Conservation (phyloP, 257 asterid genomes). For the Thymus mandschuricus region DNA sequence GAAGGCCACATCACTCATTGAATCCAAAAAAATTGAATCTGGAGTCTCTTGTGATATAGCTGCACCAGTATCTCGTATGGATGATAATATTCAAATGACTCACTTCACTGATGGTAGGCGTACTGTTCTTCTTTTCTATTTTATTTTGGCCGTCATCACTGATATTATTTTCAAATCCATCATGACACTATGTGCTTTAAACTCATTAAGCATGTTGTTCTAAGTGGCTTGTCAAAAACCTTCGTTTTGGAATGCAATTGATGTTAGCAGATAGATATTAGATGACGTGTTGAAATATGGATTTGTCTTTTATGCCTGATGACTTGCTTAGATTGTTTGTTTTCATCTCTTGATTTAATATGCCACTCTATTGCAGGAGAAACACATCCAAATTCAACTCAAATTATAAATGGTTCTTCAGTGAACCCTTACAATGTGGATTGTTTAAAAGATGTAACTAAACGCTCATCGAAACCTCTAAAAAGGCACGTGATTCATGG, state of each 20-base stretch:
- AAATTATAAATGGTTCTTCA: conserved; percentile 44
- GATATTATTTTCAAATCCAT: background rate
- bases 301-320: conserved; percentile 9
- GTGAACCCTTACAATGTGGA: conserved; percentile 44
- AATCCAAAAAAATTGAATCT: conserved; percentile 42
- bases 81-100: conserved; percentile 42
- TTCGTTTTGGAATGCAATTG: conserved; percentile 21
- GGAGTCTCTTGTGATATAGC: conserved; percentile 45
- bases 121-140: conserved; percentile 35
- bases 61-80: conserved; percentile 45
- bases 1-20: conserved; percentile 49
- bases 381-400: conserved; percentile 34
- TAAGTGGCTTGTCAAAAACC: conserved; percentile 26
- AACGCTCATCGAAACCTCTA: conserved; percentile 49
- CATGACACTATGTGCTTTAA: conserved; percentile 14
- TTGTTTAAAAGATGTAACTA: conserved; percentile 43
- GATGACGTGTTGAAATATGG: conserved; percentile 20
- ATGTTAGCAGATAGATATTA: conserved; percentile 3
- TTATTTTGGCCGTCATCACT: conserved; percentile 7
- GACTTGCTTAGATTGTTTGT: conserved; percentile 16
- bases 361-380: conserved; percentile 43
- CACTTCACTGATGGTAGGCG: conserved; percentile 51
- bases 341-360: conserved; percentile 28
- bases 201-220: conserved; percentile 21
- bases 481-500: conserved; percentile 39